A percentile compares a stretch with the other conserved stretches of the same genome.
Evolutionary conservation across 129 eudicot genomes (phyloP).

Genomic region (Chrysanthemum makinoi): DNA sequence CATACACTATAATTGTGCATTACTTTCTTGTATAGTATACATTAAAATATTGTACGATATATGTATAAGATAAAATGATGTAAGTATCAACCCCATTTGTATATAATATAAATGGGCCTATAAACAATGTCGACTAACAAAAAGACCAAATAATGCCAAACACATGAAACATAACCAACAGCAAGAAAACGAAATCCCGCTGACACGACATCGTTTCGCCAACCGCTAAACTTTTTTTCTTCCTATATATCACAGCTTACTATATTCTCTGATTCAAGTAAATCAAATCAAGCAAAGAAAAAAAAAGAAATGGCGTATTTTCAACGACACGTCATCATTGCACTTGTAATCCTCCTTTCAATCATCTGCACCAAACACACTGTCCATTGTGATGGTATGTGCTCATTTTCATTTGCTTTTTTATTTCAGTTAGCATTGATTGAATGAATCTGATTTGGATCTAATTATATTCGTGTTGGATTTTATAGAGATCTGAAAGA

Average conservation of each 20-base stretch:
- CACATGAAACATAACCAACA: conserved; percentile 13
- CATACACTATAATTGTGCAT: too few relatives aligned
- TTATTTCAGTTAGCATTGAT: not conserved
- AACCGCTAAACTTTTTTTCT: not conserved
- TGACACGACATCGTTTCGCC: conserved; percentile 25
- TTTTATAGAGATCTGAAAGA: conserved; percentile 11
- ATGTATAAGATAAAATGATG: too few relatives aligned
- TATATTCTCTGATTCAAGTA: not conserved
- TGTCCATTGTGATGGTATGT: conserved; percentile 59
- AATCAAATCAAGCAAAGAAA: not conserved
- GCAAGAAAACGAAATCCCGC: conserved; percentile 19
- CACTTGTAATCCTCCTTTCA: conserved; percentile 45
- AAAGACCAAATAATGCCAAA: not conserved
- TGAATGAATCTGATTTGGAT: conserved; percentile 19
- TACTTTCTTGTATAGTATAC: too few relatives aligned
- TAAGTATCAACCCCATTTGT: too few relatives aligned
- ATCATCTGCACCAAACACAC: conserved; percentile 41
- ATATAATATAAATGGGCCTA: too few relatives aligned
- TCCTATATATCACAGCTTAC: not conserved
- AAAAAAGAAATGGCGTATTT: conserved; percentile 46
- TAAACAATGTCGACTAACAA: not conserved
- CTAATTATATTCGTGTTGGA: conserved; percentile 15
- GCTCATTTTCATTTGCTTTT: not conserved
- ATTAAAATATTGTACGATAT: too few relatives aligned
- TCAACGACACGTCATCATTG: conserved; percentile 31